A percentile compares a stretch with the other conserved stretches of the same genome.
phyloP scores from a whole-genome alignment of 257 asterid species.

The Schizonepeta tenuifolia region DNA sequence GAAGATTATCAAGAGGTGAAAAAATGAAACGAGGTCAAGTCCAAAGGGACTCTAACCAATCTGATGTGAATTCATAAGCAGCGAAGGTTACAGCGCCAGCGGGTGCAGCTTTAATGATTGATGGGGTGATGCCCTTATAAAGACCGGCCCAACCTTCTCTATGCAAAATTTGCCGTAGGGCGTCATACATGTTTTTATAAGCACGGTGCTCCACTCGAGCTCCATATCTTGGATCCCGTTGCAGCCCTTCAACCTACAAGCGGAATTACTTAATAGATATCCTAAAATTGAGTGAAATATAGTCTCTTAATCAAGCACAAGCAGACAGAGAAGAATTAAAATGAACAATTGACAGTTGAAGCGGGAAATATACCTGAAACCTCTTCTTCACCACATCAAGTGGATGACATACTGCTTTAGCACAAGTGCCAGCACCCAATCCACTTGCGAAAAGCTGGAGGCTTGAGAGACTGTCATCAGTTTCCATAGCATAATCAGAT shows the following conservation, averaged over 20 bases:
- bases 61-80: slow-evolving; percentile 76
- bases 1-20: slow-evolving; percentile 5
- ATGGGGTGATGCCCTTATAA: slow-evolving; percentile 91
- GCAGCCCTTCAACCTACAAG: slow-evolving; percentile 81
- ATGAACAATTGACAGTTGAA: neutral
- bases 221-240: slow-evolving; percentile 81
- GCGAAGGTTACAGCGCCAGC: slow-evolving; percentile 98
- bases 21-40: slow-evolving; percentile 43
- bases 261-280: neutral
- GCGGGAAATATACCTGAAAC: slow-evolving; percentile 70
- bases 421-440: slow-evolving; percentile 84
- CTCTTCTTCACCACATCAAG: slow-evolving; percentile 97
- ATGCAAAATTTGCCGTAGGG: slow-evolving; percentile 52
- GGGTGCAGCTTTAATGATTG: slow-evolving; percentile 91
- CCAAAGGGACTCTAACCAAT: slow-evolving; percentile 69
- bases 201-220: slow-evolving; percentile 80
- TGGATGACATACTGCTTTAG: slow-evolving; percentile 93
- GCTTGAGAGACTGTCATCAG: slow-evolving; percentile 59
- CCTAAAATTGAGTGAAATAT: neutral
- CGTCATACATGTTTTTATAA: slow-evolving; percentile 75
- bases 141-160: slow-evolving; percentile 85
- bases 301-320: neutral
- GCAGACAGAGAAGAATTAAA: neutral
- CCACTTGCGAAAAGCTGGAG: slow-evolving; percentile 86
- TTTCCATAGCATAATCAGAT: slow-evolving; percentile 41